phyloP scores from a whole-genome alignment of 352 stramenopile species.

The Phytophthora litchii region DNA sequence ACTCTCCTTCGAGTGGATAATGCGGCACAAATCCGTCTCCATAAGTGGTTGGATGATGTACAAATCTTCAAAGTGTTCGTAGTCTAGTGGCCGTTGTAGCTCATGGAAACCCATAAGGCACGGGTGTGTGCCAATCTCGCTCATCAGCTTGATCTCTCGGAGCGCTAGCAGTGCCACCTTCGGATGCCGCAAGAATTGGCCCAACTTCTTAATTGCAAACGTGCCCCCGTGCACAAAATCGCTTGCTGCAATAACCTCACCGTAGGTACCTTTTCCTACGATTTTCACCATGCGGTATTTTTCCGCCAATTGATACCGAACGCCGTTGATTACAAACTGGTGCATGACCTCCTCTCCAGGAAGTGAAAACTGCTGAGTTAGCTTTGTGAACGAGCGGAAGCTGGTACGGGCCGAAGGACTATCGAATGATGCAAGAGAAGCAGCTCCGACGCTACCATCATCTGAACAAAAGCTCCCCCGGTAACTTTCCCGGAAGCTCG shows the following conservation, averaged over 20 bases:
- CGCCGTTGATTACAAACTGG: conserved; percentile 88
- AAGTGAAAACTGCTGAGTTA: conserved; percentile 34
- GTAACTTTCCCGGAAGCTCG: conserved; percentile 35
- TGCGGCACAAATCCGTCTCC: conserved; percentile 95
- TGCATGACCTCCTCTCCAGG: conserved; percentile 78
- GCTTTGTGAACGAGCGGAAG: conserved; percentile 54
- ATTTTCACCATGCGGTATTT: conserved; percentile 92
- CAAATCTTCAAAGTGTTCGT: conserved; percentile 95
- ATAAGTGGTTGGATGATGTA: conserved; percentile 98
- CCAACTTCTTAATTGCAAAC: conserved; percentile 91
- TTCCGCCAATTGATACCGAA: conserved; percentile 85
- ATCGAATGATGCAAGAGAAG: conserved; percentile 30
- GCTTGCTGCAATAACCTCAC: conserved; percentile 88
- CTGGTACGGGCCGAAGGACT: conserved; percentile 26
- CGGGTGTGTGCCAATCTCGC: conserved; percentile 74
- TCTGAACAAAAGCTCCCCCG: conserved; percentile 42
- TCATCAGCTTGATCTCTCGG: conserved; percentile 91
- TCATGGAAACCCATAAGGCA: conserved; percentile 87
- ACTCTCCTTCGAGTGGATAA: conserved; percentile 89
- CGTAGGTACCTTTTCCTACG: conserved; percentile 89
- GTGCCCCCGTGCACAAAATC: conserved; percentile 86
- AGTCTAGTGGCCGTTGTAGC: conserved; percentile 80
- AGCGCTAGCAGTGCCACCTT: conserved; percentile 86
- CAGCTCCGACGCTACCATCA: conserved; percentile 22
- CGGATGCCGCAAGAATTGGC: conserved; percentile 81